Evolutionary conservation across 2,329 filamentous ascomycete genomes (phyloP).

Genomic region (Curvularia verruculosa): DNA sequence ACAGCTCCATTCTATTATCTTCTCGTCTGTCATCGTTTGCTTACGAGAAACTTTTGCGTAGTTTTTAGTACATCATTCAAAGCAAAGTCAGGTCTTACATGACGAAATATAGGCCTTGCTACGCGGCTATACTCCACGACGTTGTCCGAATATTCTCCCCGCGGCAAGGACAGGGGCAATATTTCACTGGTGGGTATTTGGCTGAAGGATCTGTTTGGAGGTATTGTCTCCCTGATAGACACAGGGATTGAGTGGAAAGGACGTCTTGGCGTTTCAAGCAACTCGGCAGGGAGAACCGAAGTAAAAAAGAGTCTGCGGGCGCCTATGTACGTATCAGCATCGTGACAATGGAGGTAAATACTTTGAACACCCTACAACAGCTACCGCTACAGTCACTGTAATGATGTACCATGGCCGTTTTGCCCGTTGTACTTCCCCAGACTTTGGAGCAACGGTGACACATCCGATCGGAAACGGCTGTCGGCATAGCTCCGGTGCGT

Average conservation of each 20-base stretch:
- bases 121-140: conserved; percentile 1
- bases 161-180: conserved; percentile 8
- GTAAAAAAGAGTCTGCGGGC: not conserved
- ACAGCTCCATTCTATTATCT: not conserved
- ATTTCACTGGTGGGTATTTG: conserved; percentile 6
- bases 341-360: not conserved
- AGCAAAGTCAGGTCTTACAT: not conserved
- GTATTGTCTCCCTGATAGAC: conserved; percentile 13
- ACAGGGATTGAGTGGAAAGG: conserved; percentile 8
- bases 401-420: not conserved
- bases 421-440: not conserved
- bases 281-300: conserved; percentile 5
- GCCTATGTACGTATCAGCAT: conserved; percentile 1
- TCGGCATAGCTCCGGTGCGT: conserved; percentile 1
- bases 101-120: conserved; percentile 1
- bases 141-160: conserved; percentile 1
- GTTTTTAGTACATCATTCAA: not conserved
- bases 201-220: conserved; percentile 8
- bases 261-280: conserved; percentile 18
- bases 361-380: not conserved
- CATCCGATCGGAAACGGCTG: not conserved
- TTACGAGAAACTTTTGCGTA: not conserved
- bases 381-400: not conserved
- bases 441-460: not conserved
- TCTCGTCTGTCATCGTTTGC: not conserved